A percentile compares a stretch with the other conserved stretches of the same genome.
Evolutionary conservation across 768 basidiomycete species (phyloP).

Genomic region (Pulveroboletus sp.): DNA sequence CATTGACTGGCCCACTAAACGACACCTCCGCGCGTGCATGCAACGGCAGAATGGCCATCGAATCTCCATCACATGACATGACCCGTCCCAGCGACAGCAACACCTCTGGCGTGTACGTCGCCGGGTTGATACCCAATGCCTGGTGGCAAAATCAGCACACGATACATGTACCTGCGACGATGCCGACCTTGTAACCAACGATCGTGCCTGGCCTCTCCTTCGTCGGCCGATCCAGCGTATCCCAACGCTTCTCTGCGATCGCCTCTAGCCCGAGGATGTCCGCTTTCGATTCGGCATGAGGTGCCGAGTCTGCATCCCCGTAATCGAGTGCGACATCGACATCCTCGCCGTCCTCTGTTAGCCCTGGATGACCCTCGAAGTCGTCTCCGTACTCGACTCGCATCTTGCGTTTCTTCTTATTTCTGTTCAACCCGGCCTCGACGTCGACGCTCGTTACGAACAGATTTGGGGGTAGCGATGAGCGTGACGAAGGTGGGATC

Average conservation of each 20-base stretch:
- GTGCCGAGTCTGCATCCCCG: background rate
- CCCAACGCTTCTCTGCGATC: constrained; percentile 17
- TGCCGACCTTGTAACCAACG: constrained; percentile 50
- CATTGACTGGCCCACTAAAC: constrained; percentile 29
- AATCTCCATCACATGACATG: constrained; percentile 8
- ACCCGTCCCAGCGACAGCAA: constrained; percentile 48
- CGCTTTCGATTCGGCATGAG: background rate
- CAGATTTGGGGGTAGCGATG: constrained; percentile 53
- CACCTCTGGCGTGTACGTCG: constrained; percentile 57
- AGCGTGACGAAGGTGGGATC: constrained; percentile 62
- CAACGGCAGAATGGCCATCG: constrained; percentile 17
- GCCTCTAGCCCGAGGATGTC: constrained; percentile 10
- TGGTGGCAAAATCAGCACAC: constrained; percentile 20
- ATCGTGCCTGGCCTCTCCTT: constrained; percentile 27
- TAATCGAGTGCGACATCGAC: constrained; percentile 13
- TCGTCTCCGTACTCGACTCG: constrained; percentile 33
- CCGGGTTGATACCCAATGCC: constrained; percentile 57
- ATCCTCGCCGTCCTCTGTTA: no score
- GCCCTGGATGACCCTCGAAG: background rate
- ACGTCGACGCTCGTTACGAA: constrained; percentile 74
- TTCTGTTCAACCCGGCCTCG: constrained; percentile 40
- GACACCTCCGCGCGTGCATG: constrained; percentile 21
- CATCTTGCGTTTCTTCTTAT: constrained; percentile 36
- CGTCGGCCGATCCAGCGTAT: constrained; percentile 19
- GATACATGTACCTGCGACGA: background rate